These are phyloP conservation scores for Leccinellum rugosiceps DNA, from an alignment of 768 basidiomycete species.

Conservation along the genomic window DNA sequence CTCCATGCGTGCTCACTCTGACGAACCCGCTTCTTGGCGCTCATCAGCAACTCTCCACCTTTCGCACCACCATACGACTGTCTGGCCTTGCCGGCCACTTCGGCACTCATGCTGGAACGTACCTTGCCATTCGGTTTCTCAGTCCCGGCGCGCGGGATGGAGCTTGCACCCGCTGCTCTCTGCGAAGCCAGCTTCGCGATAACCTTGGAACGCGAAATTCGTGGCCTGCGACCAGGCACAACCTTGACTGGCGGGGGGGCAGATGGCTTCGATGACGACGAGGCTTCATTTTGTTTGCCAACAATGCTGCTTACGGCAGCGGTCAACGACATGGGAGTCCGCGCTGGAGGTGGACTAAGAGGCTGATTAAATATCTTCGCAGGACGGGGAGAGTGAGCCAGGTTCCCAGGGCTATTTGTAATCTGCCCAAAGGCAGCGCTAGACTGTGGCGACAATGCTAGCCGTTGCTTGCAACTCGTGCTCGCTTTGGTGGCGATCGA, in stretches of 20 bases:
- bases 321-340: constrained; percentile 27
- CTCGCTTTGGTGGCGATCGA: constrained; percentile 7
- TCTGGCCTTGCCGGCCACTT: constrained; percentile 22
- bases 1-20: constrained; percentile 73
- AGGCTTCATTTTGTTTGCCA: not conserved
- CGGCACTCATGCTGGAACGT: constrained; percentile 53
- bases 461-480: constrained; percentile 12
- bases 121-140: constrained; percentile 30
- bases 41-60: constrained; percentile 47
- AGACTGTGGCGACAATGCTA: constrained; percentile 11
- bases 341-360: constrained; percentile 31
- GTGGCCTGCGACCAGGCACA: constrained; percentile 55
- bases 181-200: constrained; percentile 75
- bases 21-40: constrained; percentile 68
- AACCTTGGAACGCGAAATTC: constrained; percentile 79
- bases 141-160: constrained; percentile 11
- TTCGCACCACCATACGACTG: constrained; percentile 23
- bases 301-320: constrained; percentile 30
- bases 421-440: constrained; percentile 29
- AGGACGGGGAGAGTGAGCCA: constrained; percentile 14
- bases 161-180: constrained; percentile 39
- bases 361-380: constrained; percentile 54
- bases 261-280: constrained; percentile 10
- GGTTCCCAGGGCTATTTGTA: constrained; percentile 32
- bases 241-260: constrained; percentile 29